phyloP scores from a whole-genome alignment of 441 rosid genomes.

The Rhodomyrtus psidioides region DNA sequence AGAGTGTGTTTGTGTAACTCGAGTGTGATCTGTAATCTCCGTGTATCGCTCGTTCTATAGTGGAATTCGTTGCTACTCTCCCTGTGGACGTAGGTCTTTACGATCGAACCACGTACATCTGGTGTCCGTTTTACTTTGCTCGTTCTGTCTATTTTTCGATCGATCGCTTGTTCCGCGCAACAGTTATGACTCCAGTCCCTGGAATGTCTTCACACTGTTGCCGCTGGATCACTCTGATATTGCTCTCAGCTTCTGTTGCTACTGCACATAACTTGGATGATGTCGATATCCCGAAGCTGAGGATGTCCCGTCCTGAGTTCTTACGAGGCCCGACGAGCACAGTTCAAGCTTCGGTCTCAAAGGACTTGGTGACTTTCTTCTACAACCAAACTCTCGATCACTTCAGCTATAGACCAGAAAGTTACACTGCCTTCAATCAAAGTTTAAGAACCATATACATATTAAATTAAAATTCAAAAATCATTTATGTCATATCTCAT shows the following conservation, averaged over 20 bases:
- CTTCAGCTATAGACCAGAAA: constrained; percentile 54
- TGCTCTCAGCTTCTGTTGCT: not conserved
- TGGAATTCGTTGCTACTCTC: no score
- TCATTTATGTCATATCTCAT: no score
- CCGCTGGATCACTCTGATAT: not conserved
- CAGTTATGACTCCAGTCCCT: not conserved
- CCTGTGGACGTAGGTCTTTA: no score
- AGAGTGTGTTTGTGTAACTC: no score
- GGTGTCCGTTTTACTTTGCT: no score
- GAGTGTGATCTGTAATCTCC: no score
- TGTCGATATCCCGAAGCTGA: not conserved
- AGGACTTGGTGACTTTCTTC: constrained; percentile 26
- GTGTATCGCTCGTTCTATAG: no score
- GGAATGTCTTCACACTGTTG: not conserved
- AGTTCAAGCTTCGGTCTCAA: not conserved
- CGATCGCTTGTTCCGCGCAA: no score
- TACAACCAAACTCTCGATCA: constrained; percentile 62
- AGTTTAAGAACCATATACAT: not conserved
- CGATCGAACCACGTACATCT: no score
- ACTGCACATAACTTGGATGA: not conserved
- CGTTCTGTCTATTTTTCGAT: no score
- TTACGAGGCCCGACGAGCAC: not conserved
- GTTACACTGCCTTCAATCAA: constrained; percentile 50
- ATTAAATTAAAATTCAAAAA: no score
- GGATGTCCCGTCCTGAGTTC: not conserved